These are phyloP conservation scores for Fusarium lyarnte DNA, from an alignment of 2,329 filamentous ascomycete species.

Conservation along the genomic window DNA sequence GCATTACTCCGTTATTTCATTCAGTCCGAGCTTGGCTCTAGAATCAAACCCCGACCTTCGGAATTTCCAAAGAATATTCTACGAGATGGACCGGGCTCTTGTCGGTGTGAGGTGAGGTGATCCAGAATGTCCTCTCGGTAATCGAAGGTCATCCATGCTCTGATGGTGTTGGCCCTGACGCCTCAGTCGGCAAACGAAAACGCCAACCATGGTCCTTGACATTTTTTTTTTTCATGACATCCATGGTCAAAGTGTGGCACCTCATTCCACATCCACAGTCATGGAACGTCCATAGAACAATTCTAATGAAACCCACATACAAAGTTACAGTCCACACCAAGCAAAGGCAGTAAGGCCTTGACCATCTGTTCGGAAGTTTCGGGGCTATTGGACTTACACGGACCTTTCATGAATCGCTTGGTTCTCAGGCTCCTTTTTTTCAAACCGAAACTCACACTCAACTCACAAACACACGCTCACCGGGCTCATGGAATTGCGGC, in stretches of 20 bases:
- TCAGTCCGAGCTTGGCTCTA: slow-evolving; percentile 36
- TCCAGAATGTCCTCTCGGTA: slow-evolving; percentile 23
- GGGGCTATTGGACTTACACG: slow-evolving; percentile 8
- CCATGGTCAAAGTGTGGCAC: slow-evolving; percentile 2
- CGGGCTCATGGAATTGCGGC: background rate
- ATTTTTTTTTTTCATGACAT: background rate
- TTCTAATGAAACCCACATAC: background rate
- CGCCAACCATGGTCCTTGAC: background rate
- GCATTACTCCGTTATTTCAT: slow-evolving; percentile 4
- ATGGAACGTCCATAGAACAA: slow-evolving; percentile 18
- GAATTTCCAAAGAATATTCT: slow-evolving; percentile 30
- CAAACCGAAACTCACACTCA: background rate
- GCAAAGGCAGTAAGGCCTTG: background rate
- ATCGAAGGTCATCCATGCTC: slow-evolving; percentile 25
- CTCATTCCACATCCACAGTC: background rate
- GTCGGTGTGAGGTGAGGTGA: slow-evolving; percentile 26
- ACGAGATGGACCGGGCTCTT: slow-evolving; percentile 10
- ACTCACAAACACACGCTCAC: background rate
- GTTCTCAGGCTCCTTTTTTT: background rate
- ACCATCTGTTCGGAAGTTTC: slow-evolving; percentile 6
- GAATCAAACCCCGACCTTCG: slow-evolving; percentile 22
- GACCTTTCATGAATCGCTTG: slow-evolving; percentile 13
- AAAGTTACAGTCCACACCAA: slow-evolving; percentile 4
- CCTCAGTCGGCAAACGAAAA: slow-evolving; percentile 22
- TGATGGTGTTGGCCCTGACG: slow-evolving; percentile 19